phyloP scores from a whole-genome alignment of 1,284 basidiomycete genomes.

The Leccinum solheimii region DNA sequence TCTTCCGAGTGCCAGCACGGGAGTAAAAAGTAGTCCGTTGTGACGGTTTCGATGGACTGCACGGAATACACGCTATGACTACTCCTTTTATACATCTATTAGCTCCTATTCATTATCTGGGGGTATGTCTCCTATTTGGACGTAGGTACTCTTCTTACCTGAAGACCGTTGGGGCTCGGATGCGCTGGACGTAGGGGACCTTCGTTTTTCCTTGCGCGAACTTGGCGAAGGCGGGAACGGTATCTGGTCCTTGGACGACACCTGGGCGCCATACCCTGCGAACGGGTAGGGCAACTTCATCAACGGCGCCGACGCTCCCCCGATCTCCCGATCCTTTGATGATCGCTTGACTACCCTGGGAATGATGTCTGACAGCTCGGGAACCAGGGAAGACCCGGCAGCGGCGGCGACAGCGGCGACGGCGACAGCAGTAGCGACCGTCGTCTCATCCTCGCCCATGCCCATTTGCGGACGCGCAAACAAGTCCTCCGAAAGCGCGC shows the following conservation, averaged over 20 bases:
- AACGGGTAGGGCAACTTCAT: slow-evolving; percentile 63
- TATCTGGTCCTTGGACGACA: slow-evolving; percentile 58
- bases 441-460: slow-evolving; percentile 15
- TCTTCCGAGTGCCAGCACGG: not conserved
- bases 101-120: no score
- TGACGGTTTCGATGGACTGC: no score
- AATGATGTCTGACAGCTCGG: slow-evolving; percentile 44
- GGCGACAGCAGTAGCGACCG: not conserved
- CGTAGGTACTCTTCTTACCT: not conserved
- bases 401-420: not conserved
- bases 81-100: no score
- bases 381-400: slow-evolving; percentile 24
- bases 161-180: slow-evolving; percentile 22
- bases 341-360: slow-evolving; percentile 43
- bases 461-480: slow-evolving; percentile 51
- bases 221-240: slow-evolving; percentile 70
- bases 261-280: slow-evolving; percentile 51
- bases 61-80: no score
- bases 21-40: not conserved
- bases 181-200: slow-evolving; percentile 25
- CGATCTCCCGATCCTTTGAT: slow-evolving; percentile 39
- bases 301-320: slow-evolving; percentile 40
- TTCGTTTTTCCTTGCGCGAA: slow-evolving; percentile 37
- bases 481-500: slow-evolving; percentile 58
- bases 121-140: no score